Percentiles rank a stretch among this genome's conserved stretches.
Evolutionary conservation across 2,329 filamentous ascomycete species (phyloP).

Genomic region (Helotiales sp.): DNA sequence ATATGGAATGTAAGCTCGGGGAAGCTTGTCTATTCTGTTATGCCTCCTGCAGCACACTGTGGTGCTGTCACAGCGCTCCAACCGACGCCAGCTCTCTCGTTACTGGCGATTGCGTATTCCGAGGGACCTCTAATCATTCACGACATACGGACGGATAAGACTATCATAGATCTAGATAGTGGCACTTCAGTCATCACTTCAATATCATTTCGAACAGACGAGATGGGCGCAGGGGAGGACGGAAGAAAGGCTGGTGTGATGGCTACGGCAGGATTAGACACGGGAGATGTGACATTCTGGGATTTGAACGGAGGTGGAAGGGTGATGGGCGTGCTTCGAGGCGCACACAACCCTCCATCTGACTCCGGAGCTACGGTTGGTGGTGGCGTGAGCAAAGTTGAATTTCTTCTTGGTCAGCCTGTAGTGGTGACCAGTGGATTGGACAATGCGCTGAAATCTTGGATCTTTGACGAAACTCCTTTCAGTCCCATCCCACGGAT

Average conservation of each 20-base stretch:
- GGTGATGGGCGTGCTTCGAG: conserved; percentile 81
- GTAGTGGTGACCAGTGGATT: conserved; percentile 87
- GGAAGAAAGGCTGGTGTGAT: conserved; percentile 86
- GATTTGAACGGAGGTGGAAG: conserved; percentile 88
- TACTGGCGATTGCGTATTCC: conserved; percentile 86
- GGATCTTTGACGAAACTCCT: conserved; percentile 93
- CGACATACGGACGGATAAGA: conserved; percentile 77
- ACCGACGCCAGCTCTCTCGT: conserved; percentile 77
- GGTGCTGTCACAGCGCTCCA: conserved; percentile 87
- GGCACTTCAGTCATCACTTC: conserved; percentile 70
- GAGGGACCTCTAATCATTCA: conserved; percentile 77
- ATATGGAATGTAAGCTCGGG: conserved; percentile 97
- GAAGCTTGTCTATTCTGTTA: conserved; percentile 86
- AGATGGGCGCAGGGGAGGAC: conserved; percentile 83
- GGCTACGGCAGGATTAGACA: conserved; percentile 79
- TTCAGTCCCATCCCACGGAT: conserved; percentile 85
- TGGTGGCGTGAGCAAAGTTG: conserved; percentile 81
- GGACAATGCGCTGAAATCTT: conserved; percentile 92
- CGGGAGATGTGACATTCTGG: conserved; percentile 93
- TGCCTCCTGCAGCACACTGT: conserved; percentile 70
- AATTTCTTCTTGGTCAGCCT: conserved; percentile 87
- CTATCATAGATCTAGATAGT: conserved; percentile 67
- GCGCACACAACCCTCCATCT: conserved; percentile 78
- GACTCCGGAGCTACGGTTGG: conserved; percentile 53
- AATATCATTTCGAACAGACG: conserved; percentile 89